These are phyloP conservation scores for Blastocrithidia nonstop DNA, from an alignment of 208 protist genomes.

Conservation along the genomic window DNA sequence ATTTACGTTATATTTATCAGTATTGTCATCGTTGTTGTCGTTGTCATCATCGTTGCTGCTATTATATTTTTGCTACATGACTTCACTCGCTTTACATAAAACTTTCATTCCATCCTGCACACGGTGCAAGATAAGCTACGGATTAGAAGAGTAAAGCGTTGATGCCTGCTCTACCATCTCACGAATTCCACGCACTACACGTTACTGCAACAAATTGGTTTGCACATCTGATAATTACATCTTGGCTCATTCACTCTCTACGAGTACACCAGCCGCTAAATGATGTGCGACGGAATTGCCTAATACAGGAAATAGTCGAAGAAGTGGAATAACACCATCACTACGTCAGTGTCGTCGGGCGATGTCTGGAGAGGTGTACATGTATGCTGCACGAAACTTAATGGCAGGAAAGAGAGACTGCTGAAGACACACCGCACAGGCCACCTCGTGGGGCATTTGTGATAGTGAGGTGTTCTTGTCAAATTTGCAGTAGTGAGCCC, in stretches of 20 bases:
- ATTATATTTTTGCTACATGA: background rate
- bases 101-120: conserved; percentile 48
- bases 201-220: conserved; percentile 44
- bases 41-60: background rate
- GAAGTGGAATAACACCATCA: conserved; percentile 62
- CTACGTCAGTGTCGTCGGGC: conserved; percentile 69
- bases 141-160: conserved; percentile 42
- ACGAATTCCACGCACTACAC: conserved; percentile 23
- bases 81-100: conserved; percentile 5
- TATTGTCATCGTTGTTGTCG: background rate
- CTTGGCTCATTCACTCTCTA: conserved; percentile 62
- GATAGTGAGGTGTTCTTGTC: conserved; percentile 15
- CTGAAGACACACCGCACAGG: conserved; percentile 46
- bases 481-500: conserved; percentile 57
- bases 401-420: conserved; percentile 68
- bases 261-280: conserved; percentile 52
- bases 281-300: conserved; percentile 59
- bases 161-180: conserved; percentile 45
- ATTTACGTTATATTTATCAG: background rate
- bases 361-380: conserved; percentile 68
- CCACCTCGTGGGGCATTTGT: conserved; percentile 54
- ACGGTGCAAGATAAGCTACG: conserved; percentile 35
- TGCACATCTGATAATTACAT: conserved; percentile 31
- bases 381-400: conserved; percentile 60
- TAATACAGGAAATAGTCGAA: conserved; percentile 61